A percentile compares a stretch with the other conserved stretches of the same genome.
phyloP scores from a whole-genome alignment of 2,329 filamentous ascomycete species.

The Fusarium pseudocircinatum region DNA sequence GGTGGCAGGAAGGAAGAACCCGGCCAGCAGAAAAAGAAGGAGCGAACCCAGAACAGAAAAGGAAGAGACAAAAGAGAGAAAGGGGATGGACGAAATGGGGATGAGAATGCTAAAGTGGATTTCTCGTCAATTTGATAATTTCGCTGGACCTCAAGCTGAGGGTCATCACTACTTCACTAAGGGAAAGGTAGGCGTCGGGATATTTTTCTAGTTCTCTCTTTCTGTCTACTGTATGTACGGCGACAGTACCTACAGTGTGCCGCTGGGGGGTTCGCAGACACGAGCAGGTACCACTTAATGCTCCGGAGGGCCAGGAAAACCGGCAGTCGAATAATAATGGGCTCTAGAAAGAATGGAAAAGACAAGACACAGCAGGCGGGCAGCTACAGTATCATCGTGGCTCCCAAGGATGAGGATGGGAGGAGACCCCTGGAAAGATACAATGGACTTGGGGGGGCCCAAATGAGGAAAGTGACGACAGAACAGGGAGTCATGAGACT shows the following conservation, averaged over 20 bases:
- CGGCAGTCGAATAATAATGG: slow-evolving; percentile 13
- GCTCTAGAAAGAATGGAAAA: background rate
- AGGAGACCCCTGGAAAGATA: slow-evolving; percentile 29
- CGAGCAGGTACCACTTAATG: slow-evolving; percentile 21
- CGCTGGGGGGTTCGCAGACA: background rate
- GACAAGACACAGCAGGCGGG: background rate
- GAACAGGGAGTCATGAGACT: slow-evolving; percentile 37
- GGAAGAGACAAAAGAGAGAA: slow-evolving; percentile 25
- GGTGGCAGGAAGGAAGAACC: slow-evolving; percentile 31
- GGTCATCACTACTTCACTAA: background rate
- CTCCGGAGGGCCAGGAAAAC: slow-evolving; percentile 14
- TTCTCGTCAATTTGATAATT: slow-evolving; percentile 39
- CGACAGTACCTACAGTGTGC: slow-evolving; percentile 19
- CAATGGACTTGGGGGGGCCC: slow-evolving; percentile 7
- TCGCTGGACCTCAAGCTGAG: slow-evolving; percentile 20
- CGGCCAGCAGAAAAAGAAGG: slow-evolving; percentile 23
- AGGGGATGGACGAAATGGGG: slow-evolving; percentile 27
- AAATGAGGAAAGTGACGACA: slow-evolving; percentile 42
- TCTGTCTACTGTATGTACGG: slow-evolving; percentile 2
- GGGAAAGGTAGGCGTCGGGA: background rate
- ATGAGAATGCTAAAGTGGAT: slow-evolving; percentile 39
- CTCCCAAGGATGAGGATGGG: slow-evolving; percentile 7
- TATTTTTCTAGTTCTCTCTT: background rate
- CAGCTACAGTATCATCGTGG: slow-evolving; percentile 5
- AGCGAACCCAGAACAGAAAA: slow-evolving; percentile 29